These are phyloP conservation scores for Skeletonema tropicum DNA, from an alignment of 108 stramenopile species.

Conservation along the genomic window DNA sequence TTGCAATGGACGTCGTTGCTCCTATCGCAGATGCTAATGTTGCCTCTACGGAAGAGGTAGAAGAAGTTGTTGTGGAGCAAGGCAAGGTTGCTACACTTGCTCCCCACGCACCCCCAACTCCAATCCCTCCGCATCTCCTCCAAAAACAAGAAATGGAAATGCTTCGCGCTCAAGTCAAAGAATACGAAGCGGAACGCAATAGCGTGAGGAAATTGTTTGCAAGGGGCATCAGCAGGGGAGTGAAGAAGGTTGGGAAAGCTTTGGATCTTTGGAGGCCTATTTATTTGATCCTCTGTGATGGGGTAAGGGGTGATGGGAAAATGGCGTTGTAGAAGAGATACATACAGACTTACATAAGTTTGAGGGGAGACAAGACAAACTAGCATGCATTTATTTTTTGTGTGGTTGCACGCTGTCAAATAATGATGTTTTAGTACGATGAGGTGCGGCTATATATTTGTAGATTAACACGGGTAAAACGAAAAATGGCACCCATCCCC, in stretches of 20 bases:
- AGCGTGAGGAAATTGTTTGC: constrained; percentile 24
- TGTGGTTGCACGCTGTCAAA: neutral
- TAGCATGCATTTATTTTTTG: neutral
- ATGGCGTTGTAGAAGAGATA: neutral
- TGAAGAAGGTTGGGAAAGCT: constrained; percentile 27
- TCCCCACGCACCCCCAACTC: constrained; percentile 28
- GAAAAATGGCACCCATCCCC: too few species aligned
- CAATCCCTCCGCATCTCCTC: constrained; percentile 21
- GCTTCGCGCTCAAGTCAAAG: constrained; percentile 19
- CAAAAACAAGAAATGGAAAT: constrained; percentile 26
- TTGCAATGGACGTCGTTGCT: neutral
- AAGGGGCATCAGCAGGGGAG: constrained; percentile 11
- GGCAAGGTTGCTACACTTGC: constrained; percentile 1
- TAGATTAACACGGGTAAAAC: neutral
- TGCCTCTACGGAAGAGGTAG: neutral
- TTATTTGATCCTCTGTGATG: constrained; percentile 6
- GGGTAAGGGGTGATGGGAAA: neutral
- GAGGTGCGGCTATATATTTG: neutral
- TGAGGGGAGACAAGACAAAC: neutral
- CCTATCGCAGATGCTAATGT: neutral
- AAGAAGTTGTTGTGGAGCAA: neutral
- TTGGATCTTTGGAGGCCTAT: constrained; percentile 34
- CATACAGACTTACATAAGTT: neutral
- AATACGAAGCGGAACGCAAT: constrained; percentile 28
- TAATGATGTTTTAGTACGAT: neutral